These are phyloP conservation scores for Auriculariales sp. DNA, from an alignment of 768 basidiomycete genomes.

Conservation along the genomic window DNA sequence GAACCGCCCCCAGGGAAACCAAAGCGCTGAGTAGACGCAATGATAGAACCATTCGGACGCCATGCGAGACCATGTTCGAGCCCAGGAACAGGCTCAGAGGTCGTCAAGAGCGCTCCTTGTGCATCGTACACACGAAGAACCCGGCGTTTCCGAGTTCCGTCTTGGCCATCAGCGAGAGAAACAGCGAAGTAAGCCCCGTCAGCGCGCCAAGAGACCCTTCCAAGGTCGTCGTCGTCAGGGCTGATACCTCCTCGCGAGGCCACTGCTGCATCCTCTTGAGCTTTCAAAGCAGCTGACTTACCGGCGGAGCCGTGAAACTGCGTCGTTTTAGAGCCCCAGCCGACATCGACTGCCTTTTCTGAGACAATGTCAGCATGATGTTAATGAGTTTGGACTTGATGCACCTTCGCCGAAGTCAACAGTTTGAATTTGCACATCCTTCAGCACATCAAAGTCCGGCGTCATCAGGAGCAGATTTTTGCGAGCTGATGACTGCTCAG, in stretches of 20 bases:
- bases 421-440: constrained; percentile 58
- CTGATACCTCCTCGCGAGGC: constrained; percentile 25
- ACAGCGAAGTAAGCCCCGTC: constrained; percentile 84
- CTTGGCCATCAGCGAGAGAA: constrained; percentile 45
- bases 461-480: constrained; percentile 81
- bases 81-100: constrained; percentile 71
- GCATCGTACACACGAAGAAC: constrained; percentile 64
- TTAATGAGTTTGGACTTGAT: constrained; percentile 3
- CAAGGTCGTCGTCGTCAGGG: constrained; percentile 54
- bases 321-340: constrained; percentile 94
- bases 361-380: constrained; percentile 5
- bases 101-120: constrained; percentile 61
- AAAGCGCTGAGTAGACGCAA: constrained; percentile 69
- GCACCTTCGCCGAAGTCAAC: constrained; percentile 77
- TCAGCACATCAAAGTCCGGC: constrained; percentile 73
- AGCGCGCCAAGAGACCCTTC: constrained; percentile 85
- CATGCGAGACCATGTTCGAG: constrained; percentile 69
- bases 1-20: constrained; percentile 59
- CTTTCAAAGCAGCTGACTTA: constrained; percentile 54
- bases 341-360: constrained; percentile 89
- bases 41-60: constrained; percentile 80
- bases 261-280: constrained; percentile 16
- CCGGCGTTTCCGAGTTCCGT: constrained; percentile 24
- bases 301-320: constrained; percentile 96
- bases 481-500: too few relatives aligned